These are phyloP conservation scores for Hypoxylon sp. DNA, from an alignment of 2,329 filamentous ascomycete species.

Conservation along the genomic window DNA sequence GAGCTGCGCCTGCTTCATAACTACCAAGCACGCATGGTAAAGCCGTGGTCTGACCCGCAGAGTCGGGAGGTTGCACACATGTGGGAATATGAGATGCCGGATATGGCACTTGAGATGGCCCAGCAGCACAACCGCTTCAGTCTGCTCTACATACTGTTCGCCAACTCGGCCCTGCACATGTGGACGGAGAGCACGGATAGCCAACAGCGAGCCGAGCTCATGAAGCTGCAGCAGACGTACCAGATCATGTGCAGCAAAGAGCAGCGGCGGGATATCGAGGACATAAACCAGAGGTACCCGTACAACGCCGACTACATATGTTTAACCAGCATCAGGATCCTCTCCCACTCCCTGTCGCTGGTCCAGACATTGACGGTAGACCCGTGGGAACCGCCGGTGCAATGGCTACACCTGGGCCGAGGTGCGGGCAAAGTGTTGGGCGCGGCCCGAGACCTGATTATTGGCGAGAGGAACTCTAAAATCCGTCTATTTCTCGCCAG, in stretches of 20 bases:
- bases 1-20: slow-evolving; percentile 50
- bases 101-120: slow-evolving; percentile 46
- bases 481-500: slow-evolving; percentile 43
- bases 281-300: slow-evolving; percentile 35
- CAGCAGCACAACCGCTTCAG: slow-evolving; percentile 43
- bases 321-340: slow-evolving; percentile 47
- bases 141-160: slow-evolving; percentile 48
- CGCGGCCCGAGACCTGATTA: slow-evolving; percentile 38
- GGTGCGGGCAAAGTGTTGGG: slow-evolving; percentile 47
- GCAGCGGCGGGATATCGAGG: slow-evolving; percentile 48
- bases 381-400: slow-evolving; percentile 50
- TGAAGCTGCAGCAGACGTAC: slow-evolving; percentile 49
- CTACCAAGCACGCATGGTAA: slow-evolving; percentile 44
- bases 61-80: slow-evolving; percentile 35
- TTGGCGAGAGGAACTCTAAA: slow-evolving; percentile 29
- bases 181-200: slow-evolving; percentile 43
- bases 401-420: slow-evolving; percentile 49
- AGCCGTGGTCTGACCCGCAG: slow-evolving; percentile 40
- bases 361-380: slow-evolving; percentile 49
- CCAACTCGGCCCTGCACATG: slow-evolving; percentile 49
- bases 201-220: slow-evolving; percentile 42
- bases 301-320: slow-evolving; percentile 48
- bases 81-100: slow-evolving; percentile 47
- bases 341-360: slow-evolving; percentile 49
- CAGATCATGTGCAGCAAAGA: slow-evolving; percentile 48